Evolutionary conservation across 2,329 filamentous ascomycete genomes (phyloP), one percentile per base, ranked within the genome.

Genomic region (Ceratocystiopsis minuta): DNA sequence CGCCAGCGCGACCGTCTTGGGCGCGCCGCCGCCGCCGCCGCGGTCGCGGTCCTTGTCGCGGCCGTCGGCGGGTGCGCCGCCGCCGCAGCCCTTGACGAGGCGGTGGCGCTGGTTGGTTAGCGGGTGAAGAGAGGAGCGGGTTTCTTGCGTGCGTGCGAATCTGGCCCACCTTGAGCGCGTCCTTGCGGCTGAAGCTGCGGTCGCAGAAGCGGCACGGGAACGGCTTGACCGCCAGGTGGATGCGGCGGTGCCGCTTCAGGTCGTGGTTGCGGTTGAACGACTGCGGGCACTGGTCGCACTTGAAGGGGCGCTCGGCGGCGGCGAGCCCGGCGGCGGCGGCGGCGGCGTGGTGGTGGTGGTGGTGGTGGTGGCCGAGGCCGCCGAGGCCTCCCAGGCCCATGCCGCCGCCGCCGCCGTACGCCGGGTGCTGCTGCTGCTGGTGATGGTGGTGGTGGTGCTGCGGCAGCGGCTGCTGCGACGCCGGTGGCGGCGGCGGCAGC

Each of bases 181-280:
- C 90, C 57, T 96, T 96, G 45, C 90, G 72, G 3, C 87, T 95
- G 55, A 98, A 98, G 56, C 83, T 90, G 71, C 96, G 96, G 47
- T 93, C 86, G 57, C 90, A 98, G 54, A 80, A 80, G 7, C 67
- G 74, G 57, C 90, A 98, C 0, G 87, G 87, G 58, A 88, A 96
- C 0, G 90, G 90, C 66, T 98, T 98, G 35, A 96, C 84, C 0
- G 86, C 83, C 44, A 96, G 62, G 59, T 98, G 90, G 45, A 96
- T 96, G 39, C 86, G 68, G 66, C 94, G 94, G 59, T 98, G 90
- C 40, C 90, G 73, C 62, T 98, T 98, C 52, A 96, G 60, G 55
- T 96, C 90, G 55, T 96, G 90, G 50, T 96, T 96, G 5, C 90
- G 71, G 58, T 93, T 96, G 64, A 98, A 98, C 34, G 83, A 87